These are phyloP conservation scores for Candida tammaniensis DNA, from an alignment of 805 yeast species.

Conservation along the genomic window DNA sequence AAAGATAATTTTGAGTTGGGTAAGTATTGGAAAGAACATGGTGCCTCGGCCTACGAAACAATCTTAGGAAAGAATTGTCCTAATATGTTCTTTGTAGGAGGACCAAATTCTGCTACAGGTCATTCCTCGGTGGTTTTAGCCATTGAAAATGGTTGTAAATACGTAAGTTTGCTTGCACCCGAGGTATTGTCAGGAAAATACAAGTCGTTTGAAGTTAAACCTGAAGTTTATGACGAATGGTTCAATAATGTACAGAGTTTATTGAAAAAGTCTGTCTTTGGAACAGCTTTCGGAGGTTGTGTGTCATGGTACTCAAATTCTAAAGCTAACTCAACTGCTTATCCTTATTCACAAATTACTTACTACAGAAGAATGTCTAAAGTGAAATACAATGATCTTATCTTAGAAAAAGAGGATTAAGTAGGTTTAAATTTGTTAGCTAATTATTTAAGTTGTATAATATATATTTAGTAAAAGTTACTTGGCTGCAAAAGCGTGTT, in stretches of 20 bases:
- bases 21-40: slow-evolving; percentile 28
- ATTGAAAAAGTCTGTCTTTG: slow-evolving; percentile 31
- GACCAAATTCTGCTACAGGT: slow-evolving; percentile 44
- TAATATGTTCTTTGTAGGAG: slow-evolving; percentile 33
- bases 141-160: slow-evolving; percentile 31
- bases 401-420: too few species aligned
- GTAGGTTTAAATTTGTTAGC: too few species aligned
- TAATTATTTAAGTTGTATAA: too few species aligned
- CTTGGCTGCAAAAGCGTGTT: too few species aligned
- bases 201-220: slow-evolving; percentile 29
- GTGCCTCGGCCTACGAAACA: slow-evolving; percentile 36
- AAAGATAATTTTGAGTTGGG: slow-evolving; percentile 19
- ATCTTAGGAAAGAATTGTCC: slow-evolving; percentile 31
- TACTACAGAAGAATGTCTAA: slow-evolving; percentile 26
- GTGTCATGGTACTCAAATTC: slow-evolving; percentile 34
- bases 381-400: slow-evolving; percentile 26
- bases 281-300: slow-evolving; percentile 40
- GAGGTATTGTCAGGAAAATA: slow-evolving; percentile 25
- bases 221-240: slow-evolving; percentile 34
- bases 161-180: slow-evolving; percentile 20
- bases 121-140: slow-evolving; percentile 41
- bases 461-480: too few species aligned
- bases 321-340: slow-evolving; percentile 31
- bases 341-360: slow-evolving; percentile 34
- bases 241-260: slow-evolving; percentile 22